These are phyloP conservation scores for Tulasnella sp. DNA, from an alignment of 768 basidiomycete species.

Conservation along the genomic window DNA sequence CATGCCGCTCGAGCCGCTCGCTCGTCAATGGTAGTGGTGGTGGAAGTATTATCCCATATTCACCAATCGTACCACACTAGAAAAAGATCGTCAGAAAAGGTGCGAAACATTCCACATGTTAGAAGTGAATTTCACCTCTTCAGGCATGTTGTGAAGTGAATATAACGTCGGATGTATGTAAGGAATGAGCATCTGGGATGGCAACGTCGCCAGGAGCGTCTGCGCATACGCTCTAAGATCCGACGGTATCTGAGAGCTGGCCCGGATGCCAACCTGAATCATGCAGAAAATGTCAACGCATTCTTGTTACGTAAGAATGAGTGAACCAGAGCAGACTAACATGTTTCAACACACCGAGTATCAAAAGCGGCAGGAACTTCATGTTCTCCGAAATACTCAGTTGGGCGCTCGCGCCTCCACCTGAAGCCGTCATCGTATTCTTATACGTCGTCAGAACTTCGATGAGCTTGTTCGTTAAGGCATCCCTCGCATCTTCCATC, in stretches of 20 bases:
- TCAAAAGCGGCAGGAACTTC: conserved; percentile 85
- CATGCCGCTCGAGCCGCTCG: conserved; percentile 91
- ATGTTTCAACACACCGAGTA: conserved; percentile 88
- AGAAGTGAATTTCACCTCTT: conserved; percentile 51
- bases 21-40: conserved; percentile 81
- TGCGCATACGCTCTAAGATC: background rate
- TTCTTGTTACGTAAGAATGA: too few species aligned
- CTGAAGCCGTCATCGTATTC: conserved; percentile 89
- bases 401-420: conserved; percentile 88
- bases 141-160: conserved; percentile 90
- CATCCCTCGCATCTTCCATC: conserved; percentile 80
- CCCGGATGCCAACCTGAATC: conserved; percentile 74
- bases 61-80: conserved; percentile 84
- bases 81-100: conserved; percentile 8
- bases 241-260: conserved; percentile 72
- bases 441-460: conserved; percentile 85
- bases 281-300: background rate
- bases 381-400: conserved; percentile 86
- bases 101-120: background rate
- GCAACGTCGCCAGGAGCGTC: conserved; percentile 59
- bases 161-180: conserved; percentile 95
- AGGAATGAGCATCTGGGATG: conserved; percentile 81
- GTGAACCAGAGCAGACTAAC: conserved; percentile 34
- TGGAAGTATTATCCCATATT: conserved; percentile 79
- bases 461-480: conserved; percentile 69